Conservation (phyloP, 129 eudicot species). For the Escallonia rubra region DNA sequence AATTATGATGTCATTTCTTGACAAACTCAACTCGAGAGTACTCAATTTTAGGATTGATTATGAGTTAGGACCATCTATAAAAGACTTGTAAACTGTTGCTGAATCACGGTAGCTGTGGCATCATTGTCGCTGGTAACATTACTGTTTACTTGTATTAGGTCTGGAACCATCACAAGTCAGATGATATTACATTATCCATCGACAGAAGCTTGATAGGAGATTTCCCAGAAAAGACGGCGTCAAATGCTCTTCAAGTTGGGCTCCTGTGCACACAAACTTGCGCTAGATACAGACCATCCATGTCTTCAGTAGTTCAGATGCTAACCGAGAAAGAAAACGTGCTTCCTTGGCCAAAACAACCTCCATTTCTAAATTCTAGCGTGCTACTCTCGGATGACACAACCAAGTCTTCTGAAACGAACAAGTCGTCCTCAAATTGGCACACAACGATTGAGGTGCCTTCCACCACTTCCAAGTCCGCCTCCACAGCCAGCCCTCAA, state of each 20-base stretch:
- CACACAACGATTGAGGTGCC: conserved; percentile 2
- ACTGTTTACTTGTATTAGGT: conserved; percentile 1
- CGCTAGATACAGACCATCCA: conserved; percentile 3
- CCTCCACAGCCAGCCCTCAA: neutral
- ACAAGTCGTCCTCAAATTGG: neutral
- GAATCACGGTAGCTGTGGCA: too few species aligned
- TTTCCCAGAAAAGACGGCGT: conserved; percentile 13
- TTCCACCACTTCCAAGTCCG: neutral
- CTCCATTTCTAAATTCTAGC: conserved; percentile 15
- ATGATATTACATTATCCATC: neutral
- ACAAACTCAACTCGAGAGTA: too few species aligned
- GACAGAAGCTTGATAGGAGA: conserved; percentile 1
- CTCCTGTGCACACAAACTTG: conserved; percentile 14
- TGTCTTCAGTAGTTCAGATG: conserved; percentile 13
- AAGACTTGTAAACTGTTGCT: too few species aligned
- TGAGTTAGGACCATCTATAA: too few species aligned
- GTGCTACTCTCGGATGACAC: neutral
- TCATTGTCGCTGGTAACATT: too few species aligned
- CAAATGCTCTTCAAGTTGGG: conserved; percentile 5
- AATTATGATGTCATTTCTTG: too few species aligned
- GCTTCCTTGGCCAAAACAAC: conserved; percentile 7
- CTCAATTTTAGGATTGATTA: too few species aligned
- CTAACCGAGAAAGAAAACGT: neutral
- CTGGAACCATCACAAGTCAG: conserved; percentile 11
- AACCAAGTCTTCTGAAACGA: neutral